Conservation (phyloP, 148 eudicot species). For the Vaccinium vitisidaea region DNA sequence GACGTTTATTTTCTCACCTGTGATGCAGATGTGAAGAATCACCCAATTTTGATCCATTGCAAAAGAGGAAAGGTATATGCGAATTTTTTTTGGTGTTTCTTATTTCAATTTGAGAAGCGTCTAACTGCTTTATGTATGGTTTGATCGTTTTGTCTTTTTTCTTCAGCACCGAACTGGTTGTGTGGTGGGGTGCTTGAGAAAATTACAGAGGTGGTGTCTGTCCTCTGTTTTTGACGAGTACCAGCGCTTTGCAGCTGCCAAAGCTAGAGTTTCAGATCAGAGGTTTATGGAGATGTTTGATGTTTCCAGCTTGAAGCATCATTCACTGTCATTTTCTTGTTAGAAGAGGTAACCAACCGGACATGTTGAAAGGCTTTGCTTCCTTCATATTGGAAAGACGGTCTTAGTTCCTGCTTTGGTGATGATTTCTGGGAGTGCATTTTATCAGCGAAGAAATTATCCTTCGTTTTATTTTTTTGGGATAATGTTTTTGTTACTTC, state of each 20-base stretch:
- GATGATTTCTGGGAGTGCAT: slow-evolving; percentile 20
- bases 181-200: slow-evolving; percentile 82
- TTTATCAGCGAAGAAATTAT: slow-evolving; percentile 22
- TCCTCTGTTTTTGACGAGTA: slow-evolving; percentile 78
- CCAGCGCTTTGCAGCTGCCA: slow-evolving; percentile 77
- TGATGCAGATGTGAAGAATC: slow-evolving; percentile 67
- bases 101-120: background rate
- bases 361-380: background rate
- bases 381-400: slow-evolving; percentile 18
- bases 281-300: slow-evolving; percentile 79
- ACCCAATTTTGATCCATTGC: slow-evolving; percentile 87
- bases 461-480: background rate
- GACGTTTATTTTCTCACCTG: background rate
- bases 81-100: background rate
- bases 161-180: slow-evolving; percentile 78
- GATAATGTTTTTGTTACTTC: background rate
- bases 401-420: slow-evolving; percentile 14
- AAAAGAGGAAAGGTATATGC: slow-evolving; percentile 83
- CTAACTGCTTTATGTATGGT: background rate
- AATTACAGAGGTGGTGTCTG: slow-evolving; percentile 78
- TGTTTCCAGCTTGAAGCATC: slow-evolving; percentile 40
- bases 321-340: slow-evolving; percentile 24
- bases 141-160: background rate
- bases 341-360: slow-evolving; percentile 23
- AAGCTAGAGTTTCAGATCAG: slow-evolving; percentile 80